Base-by-base conservation (phyloP, 148 eudicot genomes). In the Limonium bicolor region DNA sequence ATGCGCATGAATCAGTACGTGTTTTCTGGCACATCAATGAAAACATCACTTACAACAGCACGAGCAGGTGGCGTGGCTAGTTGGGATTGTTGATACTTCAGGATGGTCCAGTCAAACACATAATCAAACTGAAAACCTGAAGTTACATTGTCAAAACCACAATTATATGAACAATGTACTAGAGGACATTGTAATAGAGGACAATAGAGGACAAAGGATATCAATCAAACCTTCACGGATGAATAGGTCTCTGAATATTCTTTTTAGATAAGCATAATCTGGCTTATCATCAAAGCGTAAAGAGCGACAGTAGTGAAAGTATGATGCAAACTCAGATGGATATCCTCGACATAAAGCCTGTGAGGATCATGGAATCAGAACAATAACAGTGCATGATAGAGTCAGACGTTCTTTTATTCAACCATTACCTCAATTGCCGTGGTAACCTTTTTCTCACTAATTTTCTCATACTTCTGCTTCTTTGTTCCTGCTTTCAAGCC, bases 11-110 rank as follows among this genome's bases (percentile, higher is more conserved):
- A n/a, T n/a, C n/a, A n/a, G n/a, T n/a, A n/a, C n/a, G n/a, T n/a
- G n/a, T n/a, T n/a, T n/a, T n/a, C n/a, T n/a, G n/a, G n/a, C n/a
- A n/a, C n/a, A n/a, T n/a, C 20, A 21, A 13, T 6, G 48, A 36
- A 25, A 30, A 22, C 2, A 26, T 19, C 39, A 56, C 87, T 72
- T 78, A 90, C 99, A 47, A 56, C 60, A 28, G 46, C 55, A 18
- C 82, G 77, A 36, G 76, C 58, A 63, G 96, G 78, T 33, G 86
- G 81, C 64, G 81, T 45, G 19, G 82, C 62, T 50, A 75, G 55
- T 49, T 90, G 97, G n/a, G 97, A 72, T 60, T 83, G 97, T 59
- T 83, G 97, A 78, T 88, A 88, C 68, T 80, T 88, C 68, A 88
- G 65, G 48, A 88, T 80, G 36, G 94, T 84, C 97, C 97, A 88